Conservation (phyloP, 2,329 filamentous ascomycete genomes). For the Neofusicoccum laricinum region DNA sequence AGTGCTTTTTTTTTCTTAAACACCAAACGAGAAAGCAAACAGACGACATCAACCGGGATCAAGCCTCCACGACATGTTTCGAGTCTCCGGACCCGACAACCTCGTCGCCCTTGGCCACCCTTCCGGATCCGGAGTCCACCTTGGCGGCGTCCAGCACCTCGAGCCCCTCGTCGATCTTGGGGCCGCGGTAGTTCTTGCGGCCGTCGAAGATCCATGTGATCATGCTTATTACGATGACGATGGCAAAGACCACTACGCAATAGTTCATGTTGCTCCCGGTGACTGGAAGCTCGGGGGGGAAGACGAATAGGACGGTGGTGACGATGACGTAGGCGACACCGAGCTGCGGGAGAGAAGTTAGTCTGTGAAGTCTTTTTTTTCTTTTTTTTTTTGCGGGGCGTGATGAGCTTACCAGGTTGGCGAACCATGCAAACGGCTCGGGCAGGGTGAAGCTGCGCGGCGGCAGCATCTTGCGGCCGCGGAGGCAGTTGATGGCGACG, state of each 20-base stretch:
- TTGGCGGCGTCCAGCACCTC: conserved; percentile 39
- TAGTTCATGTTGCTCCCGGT: conserved; percentile 67
- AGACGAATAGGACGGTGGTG: conserved; percentile 74
- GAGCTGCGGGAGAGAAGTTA: conserved; percentile 22
- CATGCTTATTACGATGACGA: conserved; percentile 55
- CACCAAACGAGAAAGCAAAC: neutral
- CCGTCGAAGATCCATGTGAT: conserved; percentile 61
- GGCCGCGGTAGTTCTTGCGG: conserved; percentile 58
- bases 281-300: conserved; percentile 66
- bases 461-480: conserved; percentile 64
- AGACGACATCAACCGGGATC: neutral
- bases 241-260: conserved; percentile 56
- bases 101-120: neutral
- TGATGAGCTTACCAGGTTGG: conserved; percentile 42
- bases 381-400: neutral
- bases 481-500: conserved; percentile 65
- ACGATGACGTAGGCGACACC: conserved; percentile 65
- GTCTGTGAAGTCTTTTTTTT: neutral
- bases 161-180: conserved; percentile 38
- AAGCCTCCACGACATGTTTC: neutral
- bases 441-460: conserved; percentile 57
- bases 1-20: neutral
- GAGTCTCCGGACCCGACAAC: neutral
- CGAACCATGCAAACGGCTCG: conserved; percentile 55
- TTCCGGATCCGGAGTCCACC: neutral